A percentile compares a stretch with the other conserved stretches of the same genome.
These are phyloP conservation scores for Eucalyptus polybractea DNA, from an alignment of 345 rosid genomes.

Conservation along the genomic window DNA sequence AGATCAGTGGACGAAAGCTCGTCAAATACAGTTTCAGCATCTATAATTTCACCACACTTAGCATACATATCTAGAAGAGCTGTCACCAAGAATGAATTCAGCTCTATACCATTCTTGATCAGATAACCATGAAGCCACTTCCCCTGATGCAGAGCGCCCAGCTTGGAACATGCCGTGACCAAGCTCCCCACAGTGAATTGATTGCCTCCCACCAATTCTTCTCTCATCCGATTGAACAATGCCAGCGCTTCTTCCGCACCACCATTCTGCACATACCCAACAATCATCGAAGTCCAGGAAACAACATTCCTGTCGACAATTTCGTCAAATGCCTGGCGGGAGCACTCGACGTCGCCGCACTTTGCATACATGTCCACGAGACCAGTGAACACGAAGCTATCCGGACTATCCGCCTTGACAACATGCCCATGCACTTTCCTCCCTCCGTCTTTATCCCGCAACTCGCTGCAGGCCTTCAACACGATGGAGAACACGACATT, in stretches of 20 bases:
- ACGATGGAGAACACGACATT: conserved; percentile 42
- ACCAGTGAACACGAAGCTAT: conserved; percentile 50
- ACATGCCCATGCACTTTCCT: conserved; percentile 51
- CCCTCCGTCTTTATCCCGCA: conserved; percentile 35
- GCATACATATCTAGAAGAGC: conserved; percentile 67
- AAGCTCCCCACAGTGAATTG: conserved; percentile 57
- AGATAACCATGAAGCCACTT: conserved; percentile 65
- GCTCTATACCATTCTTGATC: conserved; percentile 46
- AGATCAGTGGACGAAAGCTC: conserved; percentile 34
- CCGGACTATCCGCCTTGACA: conserved; percentile 38
- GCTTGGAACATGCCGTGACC: conserved; percentile 55
- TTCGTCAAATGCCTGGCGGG: conserved; percentile 36
- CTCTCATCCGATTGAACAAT: conserved; percentile 68
- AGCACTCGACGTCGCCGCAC: conserved; percentile 31
- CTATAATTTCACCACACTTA: conserved; percentile 50
- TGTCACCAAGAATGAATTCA: conserved; percentile 49
- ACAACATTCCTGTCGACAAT: conserved; percentile 35
- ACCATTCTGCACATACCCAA: conserved; percentile 66
- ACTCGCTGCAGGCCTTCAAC: conserved; percentile 63
- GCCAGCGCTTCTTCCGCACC: conserved; percentile 30
- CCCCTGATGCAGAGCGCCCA: conserved; percentile 66
- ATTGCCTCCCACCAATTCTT: conserved; percentile 24
- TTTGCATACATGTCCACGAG: conserved; percentile 82
- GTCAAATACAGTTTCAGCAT: conserved; percentile 42
- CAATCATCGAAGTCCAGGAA: conserved; percentile 84